Evolutionary conservation across 169 alveolate genomes (phyloP), one percentile per base, ranked within the genome.

Genomic region (Eimeria sp.): DNA sequence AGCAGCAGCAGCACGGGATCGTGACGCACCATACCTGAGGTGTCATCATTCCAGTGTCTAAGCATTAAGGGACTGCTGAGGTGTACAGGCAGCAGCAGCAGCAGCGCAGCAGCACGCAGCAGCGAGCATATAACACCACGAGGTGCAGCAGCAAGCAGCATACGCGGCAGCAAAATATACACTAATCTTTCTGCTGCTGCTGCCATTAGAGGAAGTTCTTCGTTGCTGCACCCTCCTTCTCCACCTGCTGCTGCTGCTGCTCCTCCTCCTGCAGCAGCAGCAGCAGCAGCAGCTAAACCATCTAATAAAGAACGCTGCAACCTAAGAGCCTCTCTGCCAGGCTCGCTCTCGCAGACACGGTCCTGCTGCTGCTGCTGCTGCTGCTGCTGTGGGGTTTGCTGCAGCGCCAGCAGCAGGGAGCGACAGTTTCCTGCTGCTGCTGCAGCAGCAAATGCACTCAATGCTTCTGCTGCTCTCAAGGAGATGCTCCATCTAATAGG

Each of bases 11-110:
- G 89, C 89, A 80, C 89, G 40, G 89, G 89, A 72, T 80, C 89
- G 22, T 80, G 89, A 40, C 89, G 89, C 89, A 80, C 89, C 67
- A 80, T 16, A 34, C 89, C 89, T 18, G 89, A 80, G 14, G 47
- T 22, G 47, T 80, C 89, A 43, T 80, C 89, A 9, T 43, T 70
- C 67, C 70, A 18, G 67, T 51, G 10, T 27, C 89, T 45, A 20
- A 80, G 67, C 89, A 80, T 80, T 6, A 80, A 40, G 45, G 89
- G 89, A 47, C 72, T 80, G 89, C 89, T 80, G 89, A 80, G 89
- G 89, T 80, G 89, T 80, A 80, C 70, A 80, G 89, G 89, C 89
- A 80, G 89, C 89, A 80, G 89, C 45, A 80, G 89, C 89, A 80
- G 89, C 89, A 80, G 45, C 25, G 89, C 10, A 11, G 89, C 89